Evolutionary conservation across 108 stramenopile genomes (phyloP).

Genomic region (Pelagomonas calceolata): DNA sequence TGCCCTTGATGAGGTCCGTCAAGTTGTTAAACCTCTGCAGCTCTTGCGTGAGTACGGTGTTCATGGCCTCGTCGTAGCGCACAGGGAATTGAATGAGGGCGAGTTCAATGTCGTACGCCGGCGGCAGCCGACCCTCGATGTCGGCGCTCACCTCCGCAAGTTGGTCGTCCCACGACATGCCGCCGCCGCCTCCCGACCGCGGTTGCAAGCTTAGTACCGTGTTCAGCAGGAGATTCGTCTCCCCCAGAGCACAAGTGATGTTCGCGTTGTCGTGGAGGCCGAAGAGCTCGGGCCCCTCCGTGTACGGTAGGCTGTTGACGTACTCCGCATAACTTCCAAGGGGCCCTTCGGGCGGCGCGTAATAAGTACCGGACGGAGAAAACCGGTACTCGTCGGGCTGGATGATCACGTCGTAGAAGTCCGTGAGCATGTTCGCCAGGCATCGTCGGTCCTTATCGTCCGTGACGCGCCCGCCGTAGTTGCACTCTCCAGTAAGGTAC

Average conservation of each 20-base stretch:
- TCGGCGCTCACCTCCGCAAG: slow-evolving; percentile 42
- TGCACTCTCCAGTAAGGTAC: slow-evolving; percentile 54
- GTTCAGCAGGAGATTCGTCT: slow-evolving; percentile 37
- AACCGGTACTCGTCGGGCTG: slow-evolving; percentile 25
- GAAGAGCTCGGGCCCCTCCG: slow-evolving; percentile 58
- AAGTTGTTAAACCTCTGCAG: slow-evolving; percentile 48
- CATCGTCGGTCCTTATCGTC: slow-evolving; percentile 60
- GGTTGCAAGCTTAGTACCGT: slow-evolving; percentile 50
- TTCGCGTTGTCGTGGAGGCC: slow-evolving; percentile 59
- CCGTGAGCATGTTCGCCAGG: slow-evolving; percentile 43
- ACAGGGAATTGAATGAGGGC: slow-evolving; percentile 51
- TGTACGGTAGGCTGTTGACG: slow-evolving; percentile 41
- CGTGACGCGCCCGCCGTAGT: slow-evolving; percentile 58
- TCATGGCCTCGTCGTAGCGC: slow-evolving; percentile 51
- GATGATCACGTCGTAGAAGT: slow-evolving; percentile 42
- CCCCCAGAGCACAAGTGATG: slow-evolving; percentile 46
- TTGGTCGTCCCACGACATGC: slow-evolving; percentile 37
- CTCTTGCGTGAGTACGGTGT: slow-evolving; percentile 55
- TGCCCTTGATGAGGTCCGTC: slow-evolving; percentile 19
- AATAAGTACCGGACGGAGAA: slow-evolving; percentile 46
- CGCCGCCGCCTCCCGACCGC: slow-evolving; percentile 35
- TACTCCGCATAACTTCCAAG: slow-evolving; percentile 32
- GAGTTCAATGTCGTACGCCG: slow-evolving; percentile 41
- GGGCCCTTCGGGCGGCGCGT: slow-evolving; percentile 29
- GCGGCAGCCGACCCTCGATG: slow-evolving; percentile 32